Evolutionary conservation across 31 red algal species (phyloP), one percentile per base, ranked within the genome.

Genomic region (Porphyra umbilicalis): DNA sequence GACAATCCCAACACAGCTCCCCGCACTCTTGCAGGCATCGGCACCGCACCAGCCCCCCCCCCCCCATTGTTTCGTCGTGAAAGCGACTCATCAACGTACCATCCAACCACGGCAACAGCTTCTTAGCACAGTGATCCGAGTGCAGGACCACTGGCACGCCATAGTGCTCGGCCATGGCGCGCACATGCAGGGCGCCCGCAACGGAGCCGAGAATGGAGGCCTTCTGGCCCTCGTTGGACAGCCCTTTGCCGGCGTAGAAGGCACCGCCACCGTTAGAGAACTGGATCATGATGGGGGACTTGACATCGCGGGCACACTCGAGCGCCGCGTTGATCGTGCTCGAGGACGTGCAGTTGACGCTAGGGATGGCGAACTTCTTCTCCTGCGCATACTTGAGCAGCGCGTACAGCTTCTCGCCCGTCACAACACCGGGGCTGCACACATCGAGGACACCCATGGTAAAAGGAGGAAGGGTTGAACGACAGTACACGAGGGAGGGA

Each of bases 21-120:
- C n/a, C n/a, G n/a, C n/a, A n/a, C n/a, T n/a, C n/a, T n/a, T n/a
- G n/a, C n/a, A n/a, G n/a, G n/a, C n/a, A n/a, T n/a, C n/a, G n/a
- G n/a, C n/a, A n/a, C n/a, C n/a, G n/a, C n/a, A n/a, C n/a, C n/a
- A n/a, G n/a, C n/a, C n/a, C n/a, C n/a, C n/a, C n/a, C n/a, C n/a
- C n/a, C n/a, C n/a, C n/a, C n/a, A n/a, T n/a, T n/a, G n/a, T n/a
- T n/a, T n/a, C n/a, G n/a, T n/a, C n/a, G n/a, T n/a, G n/a, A n/a
- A n/a, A n/a, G n/a, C n/a, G n/a, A n/a, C n/a, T 6, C 8, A 13
- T 2, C 57, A 18, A 71, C 57, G 57, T 71, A 71, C 57, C 92
- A 38, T 94, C 92, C 35, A 94, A 67, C 92, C 92, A 94, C n/a
- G 92, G 92, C 39, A 94, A 80, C 34, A 94, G 88, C 83, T 94